Evolutionary conservation across 768 basidiomycete genomes (phyloP).

Genomic region (Daedalea quercina): DNA sequence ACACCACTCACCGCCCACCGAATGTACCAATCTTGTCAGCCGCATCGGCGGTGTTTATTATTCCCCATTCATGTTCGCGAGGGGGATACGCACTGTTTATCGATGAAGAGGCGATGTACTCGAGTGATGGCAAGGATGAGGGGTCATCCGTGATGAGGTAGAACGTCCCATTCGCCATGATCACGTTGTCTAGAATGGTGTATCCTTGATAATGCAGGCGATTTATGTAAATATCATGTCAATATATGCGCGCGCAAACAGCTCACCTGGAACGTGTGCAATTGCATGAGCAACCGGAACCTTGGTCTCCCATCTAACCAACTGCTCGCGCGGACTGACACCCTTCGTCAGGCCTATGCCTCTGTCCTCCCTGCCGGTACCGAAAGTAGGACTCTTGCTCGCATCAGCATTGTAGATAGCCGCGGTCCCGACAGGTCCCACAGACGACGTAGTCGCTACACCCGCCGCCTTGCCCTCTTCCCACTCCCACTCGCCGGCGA

Average conservation of each 20-base stretch:
- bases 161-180: constrained; percentile 63
- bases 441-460: constrained; percentile 37
- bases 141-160: constrained; percentile 70
- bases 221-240: constrained; percentile 4
- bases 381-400: constrained; percentile 7
- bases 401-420: constrained; percentile 20
- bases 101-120: constrained; percentile 39
- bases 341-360: constrained; percentile 19
- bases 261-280: constrained; percentile 60
- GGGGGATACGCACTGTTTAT: constrained; percentile 32
- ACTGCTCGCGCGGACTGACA: constrained; percentile 42
- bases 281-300: constrained; percentile 51
- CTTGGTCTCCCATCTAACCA: constrained; percentile 47
- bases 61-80: constrained; percentile 50
- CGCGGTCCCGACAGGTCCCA: constrained; percentile 7
- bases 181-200: constrained; percentile 79
- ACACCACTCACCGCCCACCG: constrained; percentile 22
- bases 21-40: constrained; percentile 20
- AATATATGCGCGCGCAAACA: not conserved
- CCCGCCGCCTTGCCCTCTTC: constrained; percentile 53
- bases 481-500: constrained; percentile 69
- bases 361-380: constrained; percentile 13
- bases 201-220: constrained; percentile 47
- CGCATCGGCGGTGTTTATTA: constrained; percentile 19
- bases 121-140: constrained; percentile 50